phyloP scores from a whole-genome alignment of 164 flowering plant genomes.

The Macadamia tetraphylla region DNA sequence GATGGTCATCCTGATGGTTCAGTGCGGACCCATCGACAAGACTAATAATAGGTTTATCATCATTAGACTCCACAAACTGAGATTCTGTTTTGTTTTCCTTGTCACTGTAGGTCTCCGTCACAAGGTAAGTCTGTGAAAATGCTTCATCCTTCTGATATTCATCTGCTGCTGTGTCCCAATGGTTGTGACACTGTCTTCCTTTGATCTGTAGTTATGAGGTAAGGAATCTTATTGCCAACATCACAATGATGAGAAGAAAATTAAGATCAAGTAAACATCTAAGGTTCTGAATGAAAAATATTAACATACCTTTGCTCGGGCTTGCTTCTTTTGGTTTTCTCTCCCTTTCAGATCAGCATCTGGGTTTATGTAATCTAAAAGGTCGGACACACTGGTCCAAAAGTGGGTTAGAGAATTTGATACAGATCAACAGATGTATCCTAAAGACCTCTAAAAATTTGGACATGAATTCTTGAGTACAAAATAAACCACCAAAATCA shows the following conservation, averaged over 20 bases:
- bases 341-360: constrained; percentile 73
- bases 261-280: neutral
- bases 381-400: constrained; percentile 76
- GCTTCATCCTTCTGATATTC: constrained; percentile 47
- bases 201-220: constrained; percentile 35
- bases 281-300: neutral
- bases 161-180: constrained; percentile 34
- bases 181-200: constrained; percentile 48
- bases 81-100: constrained; percentile 61
- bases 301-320: constrained; percentile 68
- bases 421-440: neutral
- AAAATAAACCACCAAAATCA: too few species aligned
- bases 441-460: neutral
- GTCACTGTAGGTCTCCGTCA: constrained; percentile 43
- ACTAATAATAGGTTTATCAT: constrained; percentile 28
- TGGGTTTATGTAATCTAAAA: constrained; percentile 83
- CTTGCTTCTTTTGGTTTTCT: constrained; percentile 75
- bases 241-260: constrained; percentile 4
- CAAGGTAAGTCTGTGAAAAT: constrained; percentile 25
- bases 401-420: constrained; percentile 7
- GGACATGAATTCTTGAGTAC: neutral
- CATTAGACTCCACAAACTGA: constrained; percentile 22
- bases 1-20: constrained; percentile 24
- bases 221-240: neutral
- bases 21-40: constrained; percentile 20